A percentile compares a stretch with the other conserved stretches of the same genome.
Evolutionary conservation across 257 asterid genomes (phyloP).

Genomic region (Coffea eugenioides): DNA sequence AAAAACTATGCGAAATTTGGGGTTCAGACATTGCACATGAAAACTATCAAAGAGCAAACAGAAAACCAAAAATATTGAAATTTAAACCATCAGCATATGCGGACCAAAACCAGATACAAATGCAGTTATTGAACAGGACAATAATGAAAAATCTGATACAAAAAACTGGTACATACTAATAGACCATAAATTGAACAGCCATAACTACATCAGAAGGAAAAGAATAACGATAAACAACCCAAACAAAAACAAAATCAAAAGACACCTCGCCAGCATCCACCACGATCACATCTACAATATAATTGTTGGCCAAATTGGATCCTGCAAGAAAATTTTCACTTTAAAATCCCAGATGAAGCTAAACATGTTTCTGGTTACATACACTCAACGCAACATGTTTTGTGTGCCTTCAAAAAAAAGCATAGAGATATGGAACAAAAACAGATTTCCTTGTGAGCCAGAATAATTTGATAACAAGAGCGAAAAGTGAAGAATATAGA

Average conservation of each 20-base stretch:
- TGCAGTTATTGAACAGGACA: not conserved
- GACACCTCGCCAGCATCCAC: conserved; percentile 15
- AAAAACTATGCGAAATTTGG: not conserved
- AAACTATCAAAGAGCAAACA: not conserved
- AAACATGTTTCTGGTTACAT: not conserved
- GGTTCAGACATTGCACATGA: not conserved
- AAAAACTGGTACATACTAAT: not conserved
- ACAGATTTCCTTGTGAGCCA: not conserved
- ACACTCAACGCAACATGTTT: no score
- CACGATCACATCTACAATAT: not conserved
- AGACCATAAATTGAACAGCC: not conserved
- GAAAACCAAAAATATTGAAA: not conserved
- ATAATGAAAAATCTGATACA: not conserved
- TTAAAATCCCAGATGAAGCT: not conserved
- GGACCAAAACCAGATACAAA: not conserved
- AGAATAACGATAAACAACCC: not conserved
- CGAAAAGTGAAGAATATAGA: not conserved
- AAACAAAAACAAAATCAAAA: not conserved
- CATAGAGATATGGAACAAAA: not conserved
- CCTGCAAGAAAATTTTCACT: conserved; percentile 9
- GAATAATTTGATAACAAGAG: not conserved
- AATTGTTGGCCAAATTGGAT: not conserved
- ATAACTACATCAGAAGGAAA: not conserved
- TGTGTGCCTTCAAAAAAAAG: not conserved
- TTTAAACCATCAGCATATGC: not conserved